Percentiles rank a stretch among this genome's conserved stretches.
These are phyloP conservation scores for Arachis hypogaea DNA, from an alignment of 306 rosid species.

Conservation along the genomic window DNA sequence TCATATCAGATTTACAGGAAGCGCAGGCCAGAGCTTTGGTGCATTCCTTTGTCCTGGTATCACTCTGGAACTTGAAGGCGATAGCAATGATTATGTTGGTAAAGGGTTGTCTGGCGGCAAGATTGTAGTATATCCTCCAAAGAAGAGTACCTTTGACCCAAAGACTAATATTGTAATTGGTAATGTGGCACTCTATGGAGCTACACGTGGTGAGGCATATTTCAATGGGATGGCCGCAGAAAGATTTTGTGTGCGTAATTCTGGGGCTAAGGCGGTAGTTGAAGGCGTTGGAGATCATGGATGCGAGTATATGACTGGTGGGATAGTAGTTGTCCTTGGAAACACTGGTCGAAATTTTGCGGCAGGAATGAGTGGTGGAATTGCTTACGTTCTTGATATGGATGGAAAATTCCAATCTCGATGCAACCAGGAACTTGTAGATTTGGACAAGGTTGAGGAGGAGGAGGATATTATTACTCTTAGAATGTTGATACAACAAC, in stretches of 20 bases:
- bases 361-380: constrained; percentile 99
- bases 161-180: constrained; percentile 93
- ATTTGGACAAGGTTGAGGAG: constrained; percentile 84
- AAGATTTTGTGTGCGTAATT: constrained; percentile 96
- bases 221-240: constrained; percentile 99
- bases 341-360: constrained; percentile 97
- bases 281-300: constrained; percentile 99
- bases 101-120: constrained; percentile 98
- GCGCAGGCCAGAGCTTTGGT: constrained; percentile 99
- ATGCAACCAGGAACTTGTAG: constrained; percentile 92
- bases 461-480: constrained; percentile 78
- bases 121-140: constrained; percentile 90
- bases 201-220: constrained; percentile 92
- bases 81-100: constrained; percentile 94
- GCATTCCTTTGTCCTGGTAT: constrained; percentile 98
- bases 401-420: constrained; percentile 73
- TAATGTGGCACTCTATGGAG: constrained; percentile 95
- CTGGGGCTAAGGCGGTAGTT: constrained; percentile 95
- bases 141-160: constrained; percentile 81
- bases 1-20: constrained; percentile 83
- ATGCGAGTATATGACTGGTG: constrained; percentile 99
- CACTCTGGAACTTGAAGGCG: constrained; percentile 97
- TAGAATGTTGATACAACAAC: constrained; percentile 93
- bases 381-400: constrained; percentile 82
- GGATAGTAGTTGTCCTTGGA: constrained; percentile 92